Evolutionary conservation across 805 yeast species (phyloP).

Genomic region (Saturnispora sanitii): DNA sequence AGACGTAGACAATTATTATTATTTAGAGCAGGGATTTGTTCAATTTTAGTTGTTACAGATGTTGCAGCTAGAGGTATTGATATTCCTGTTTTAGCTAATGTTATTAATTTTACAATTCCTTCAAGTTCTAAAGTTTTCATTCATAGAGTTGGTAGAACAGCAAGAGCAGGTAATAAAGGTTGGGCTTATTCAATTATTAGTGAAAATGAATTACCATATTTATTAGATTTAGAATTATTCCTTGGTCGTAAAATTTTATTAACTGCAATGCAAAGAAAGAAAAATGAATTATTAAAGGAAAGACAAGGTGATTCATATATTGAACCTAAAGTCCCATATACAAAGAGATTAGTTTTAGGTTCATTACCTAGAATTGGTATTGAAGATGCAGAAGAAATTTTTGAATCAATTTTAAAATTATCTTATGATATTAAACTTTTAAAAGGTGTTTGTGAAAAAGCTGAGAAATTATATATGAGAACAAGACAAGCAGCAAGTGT

Average conservation of each 20-base stretch:
- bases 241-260: slow-evolving; percentile 72
- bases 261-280: slow-evolving; percentile 59
- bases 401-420: slow-evolving; percentile 45
- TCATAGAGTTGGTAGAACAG: slow-evolving; percentile 98
- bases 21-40: slow-evolving; percentile 76
- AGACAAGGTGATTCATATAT: slow-evolving; percentile 32
- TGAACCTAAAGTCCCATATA: slow-evolving; percentile 59
- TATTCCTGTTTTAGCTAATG: slow-evolving; percentile 93
- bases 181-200: slow-evolving; percentile 91
- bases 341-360: slow-evolving; percentile 75
- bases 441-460: slow-evolving; percentile 68
- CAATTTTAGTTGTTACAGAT: slow-evolving; percentile 91
- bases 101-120: slow-evolving; percentile 83
- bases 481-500: slow-evolving; percentile 80
- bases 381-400: slow-evolving; percentile 66
- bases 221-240: slow-evolving; percentile 83
- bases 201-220: slow-evolving; percentile 80
- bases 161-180: slow-evolving; percentile 96
- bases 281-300: slow-evolving; percentile 40
- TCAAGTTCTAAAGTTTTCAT: slow-evolving; percentile 87
- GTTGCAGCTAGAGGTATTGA: slow-evolving; percentile 99
- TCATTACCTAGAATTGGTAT: slow-evolving; percentile 62
- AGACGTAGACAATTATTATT: slow-evolving; percentile 80
- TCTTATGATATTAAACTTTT: slow-evolving; percentile 61
- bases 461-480: slow-evolving; percentile 78